Percentiles rank a stretch among this genome's conserved stretches.
Conservation (phyloP, 306 rosid genomes). For the Citrullus mucosospermus region DNA sequence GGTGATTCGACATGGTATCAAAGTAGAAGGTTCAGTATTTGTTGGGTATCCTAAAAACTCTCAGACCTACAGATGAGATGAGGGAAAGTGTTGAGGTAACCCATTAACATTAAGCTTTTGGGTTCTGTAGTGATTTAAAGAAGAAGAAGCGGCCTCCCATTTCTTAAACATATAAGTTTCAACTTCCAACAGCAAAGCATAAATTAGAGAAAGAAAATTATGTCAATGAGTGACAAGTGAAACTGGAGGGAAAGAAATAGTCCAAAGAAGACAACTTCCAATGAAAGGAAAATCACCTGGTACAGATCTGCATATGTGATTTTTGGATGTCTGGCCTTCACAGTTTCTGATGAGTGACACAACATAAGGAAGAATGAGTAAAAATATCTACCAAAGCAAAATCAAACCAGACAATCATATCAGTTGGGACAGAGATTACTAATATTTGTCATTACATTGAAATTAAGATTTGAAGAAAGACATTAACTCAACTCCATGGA, state of each 20-base stretch:
- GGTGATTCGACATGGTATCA: too few relatives aligned
- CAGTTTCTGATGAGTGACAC: constrained; percentile 35
- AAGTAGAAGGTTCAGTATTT: too few relatives aligned
- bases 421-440: not conserved
- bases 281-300: constrained; percentile 32
- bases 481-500: not conserved
- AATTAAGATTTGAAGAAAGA: not conserved
- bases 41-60: too few relatives aligned
- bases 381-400: not conserved
- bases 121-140: too few relatives aligned
- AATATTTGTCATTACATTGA: not conserved
- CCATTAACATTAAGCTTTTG: too few relatives aligned
- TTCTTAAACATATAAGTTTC: not conserved
- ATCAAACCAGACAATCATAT: not conserved
- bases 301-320: constrained; percentile 68
- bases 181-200: not conserved
- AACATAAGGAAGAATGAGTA: constrained; percentile 8
- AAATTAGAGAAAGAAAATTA: not conserved
- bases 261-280: not conserved
- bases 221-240: not conserved
- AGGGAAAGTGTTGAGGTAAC: too few relatives aligned
- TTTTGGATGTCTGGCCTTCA: constrained; percentile 53
- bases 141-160: not conserved
- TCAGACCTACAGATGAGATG: too few relatives aligned
- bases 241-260: not conserved